Base-by-base conservation (phyloP, 768 basidiomycete genomes). In the Kwoniella mangroviensis region DNA sequence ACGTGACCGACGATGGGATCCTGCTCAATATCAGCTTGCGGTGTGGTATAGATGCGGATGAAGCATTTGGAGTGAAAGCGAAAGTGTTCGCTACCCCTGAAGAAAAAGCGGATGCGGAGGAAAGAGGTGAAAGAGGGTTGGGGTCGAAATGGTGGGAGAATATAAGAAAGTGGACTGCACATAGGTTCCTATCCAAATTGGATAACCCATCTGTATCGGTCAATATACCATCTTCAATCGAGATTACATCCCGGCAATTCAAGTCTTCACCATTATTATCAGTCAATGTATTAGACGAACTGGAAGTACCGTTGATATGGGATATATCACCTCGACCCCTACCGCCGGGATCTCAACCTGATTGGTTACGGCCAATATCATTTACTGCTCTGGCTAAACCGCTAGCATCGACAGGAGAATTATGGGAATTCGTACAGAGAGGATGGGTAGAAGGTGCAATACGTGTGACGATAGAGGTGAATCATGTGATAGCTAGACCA, bases 121-220 rank as follows among this genome's bases (percentile, higher is more conserved):
- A 51, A 17, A 63, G 65, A 22, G 80, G 76, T 13, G 74, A 75
- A 43, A 62, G 74, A 57, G 79, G 73, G 1, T 59, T 60, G 19
- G 79, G 78, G 6, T 73, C 76, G 19, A 72, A 21, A 1, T 80
- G 80, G 83, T 80, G 79, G 81, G 81, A 83, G 63, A 58, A 55
- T 26, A 12, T 81, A 22, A 51, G 82, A 26, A 53, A 65, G n/a
- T 75, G 65, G 59, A 55, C 74, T 13, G 80, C 73, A 0, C 71
- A 70, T 45, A 62, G 49, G 61, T 61, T 60, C 0, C 24, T 76
- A 43, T 49, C 41, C 2, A 40, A 58, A 3, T n/a, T 74, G 26
- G 24, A 63, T 1, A 28, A 53, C 11, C 63, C 55, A 24, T 52
- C 62, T 10, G 69, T 78, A 42, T 41, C 57, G 4, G 76, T 77